Percentiles rank a stretch among this genome's conserved stretches.
Evolutionary conservation across 192 early-diverging fungal genomes (phyloP).

Genomic region (Haplosporangium gracile): DNA sequence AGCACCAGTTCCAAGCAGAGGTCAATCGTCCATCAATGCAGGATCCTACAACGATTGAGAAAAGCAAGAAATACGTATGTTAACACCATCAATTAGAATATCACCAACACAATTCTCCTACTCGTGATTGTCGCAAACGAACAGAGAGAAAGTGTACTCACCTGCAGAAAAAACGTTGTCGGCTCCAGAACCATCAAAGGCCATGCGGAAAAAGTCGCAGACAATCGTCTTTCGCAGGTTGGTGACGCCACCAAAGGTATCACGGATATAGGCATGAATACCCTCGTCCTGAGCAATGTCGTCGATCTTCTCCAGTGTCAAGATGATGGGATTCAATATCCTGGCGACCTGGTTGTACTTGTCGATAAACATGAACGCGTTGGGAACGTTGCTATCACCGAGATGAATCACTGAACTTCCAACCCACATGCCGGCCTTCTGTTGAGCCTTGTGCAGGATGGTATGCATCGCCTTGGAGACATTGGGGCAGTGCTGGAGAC

Average conservation of each 20-base stretch:
- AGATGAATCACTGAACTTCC: constrained; percentile 97
- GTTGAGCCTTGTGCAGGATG: constrained; percentile 90
- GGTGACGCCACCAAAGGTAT: constrained; percentile 75
- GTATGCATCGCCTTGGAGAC: constrained; percentile 90
- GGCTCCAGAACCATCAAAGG: constrained; percentile 97
- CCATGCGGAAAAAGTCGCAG: constrained; percentile 95
- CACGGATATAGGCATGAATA: constrained; percentile 75
- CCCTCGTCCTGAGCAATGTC: constrained; percentile 68
- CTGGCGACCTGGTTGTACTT: constrained; percentile 98
- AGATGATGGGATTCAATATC: constrained; percentile 91
- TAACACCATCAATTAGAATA: background rate
- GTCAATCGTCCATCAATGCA: constrained; percentile 98
- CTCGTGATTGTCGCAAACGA: background rate
- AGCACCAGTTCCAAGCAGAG: constrained; percentile 94
- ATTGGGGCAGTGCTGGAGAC: constrained; percentile 90
- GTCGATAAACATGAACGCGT: constrained; percentile 98
- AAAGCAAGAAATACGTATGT: background rate
- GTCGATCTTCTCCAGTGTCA: constrained; percentile 81
- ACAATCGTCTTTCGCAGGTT: constrained; percentile 80
- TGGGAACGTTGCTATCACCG: constrained; percentile 98
- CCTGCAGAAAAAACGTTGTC: constrained; percentile 94
- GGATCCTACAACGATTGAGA: constrained; percentile 33
- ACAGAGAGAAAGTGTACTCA: background rate
- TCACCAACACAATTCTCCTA: background rate
- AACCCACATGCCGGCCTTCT: constrained; percentile 89